Percentiles rank a stretch among this genome's conserved stretches.
These are phyloP conservation scores for Aspergillus sp. DNA, from an alignment of 2,329 filamentous ascomycete genomes.

Conservation along the genomic window DNA sequence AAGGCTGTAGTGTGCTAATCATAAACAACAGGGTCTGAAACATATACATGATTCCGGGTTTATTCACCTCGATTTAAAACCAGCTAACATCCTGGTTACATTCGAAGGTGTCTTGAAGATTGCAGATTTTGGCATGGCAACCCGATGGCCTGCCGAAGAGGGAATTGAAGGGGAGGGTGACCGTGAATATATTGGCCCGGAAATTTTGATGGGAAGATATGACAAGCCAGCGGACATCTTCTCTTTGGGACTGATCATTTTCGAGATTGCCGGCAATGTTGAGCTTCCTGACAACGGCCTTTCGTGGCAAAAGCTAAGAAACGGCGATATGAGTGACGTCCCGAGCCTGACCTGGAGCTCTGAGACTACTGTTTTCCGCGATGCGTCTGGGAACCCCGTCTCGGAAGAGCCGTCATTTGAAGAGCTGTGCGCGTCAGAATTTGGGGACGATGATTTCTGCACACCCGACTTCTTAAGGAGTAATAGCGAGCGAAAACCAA, in stretches of 20 bases:
- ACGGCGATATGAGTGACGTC: slow-evolving; percentile 84
- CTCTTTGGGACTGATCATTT: slow-evolving; percentile 87
- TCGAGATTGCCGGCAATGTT: slow-evolving; percentile 93
- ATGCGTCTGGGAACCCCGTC: slow-evolving; percentile 70
- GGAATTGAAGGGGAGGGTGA: slow-evolving; percentile 90
- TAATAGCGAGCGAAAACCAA: slow-evolving; percentile 22
- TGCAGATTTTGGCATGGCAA: slow-evolving; percentile 71
- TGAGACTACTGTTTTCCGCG: slow-evolving; percentile 68
- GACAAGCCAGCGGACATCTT: slow-evolving; percentile 94
- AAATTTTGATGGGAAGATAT: slow-evolving; percentile 81
- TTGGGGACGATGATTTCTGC: slow-evolving; percentile 46
- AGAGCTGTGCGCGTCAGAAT: slow-evolving; percentile 43
- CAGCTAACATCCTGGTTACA: slow-evolving; percentile 65
- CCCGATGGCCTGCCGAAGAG: slow-evolving; percentile 70
- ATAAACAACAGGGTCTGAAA: slow-evolving; percentile 71
- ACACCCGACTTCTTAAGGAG: slow-evolving; percentile 36
- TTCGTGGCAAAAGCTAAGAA: slow-evolving; percentile 85
- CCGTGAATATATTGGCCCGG: slow-evolving; percentile 91
- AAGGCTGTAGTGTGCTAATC: slow-evolving; percentile 9
- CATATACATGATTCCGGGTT: slow-evolving; percentile 89
- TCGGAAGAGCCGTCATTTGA: slow-evolving; percentile 46
- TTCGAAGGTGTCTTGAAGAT: slow-evolving; percentile 67
- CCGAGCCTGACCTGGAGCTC: slow-evolving; percentile 81
- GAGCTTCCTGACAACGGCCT: slow-evolving; percentile 89
- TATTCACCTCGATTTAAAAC: slow-evolving; percentile 67